A percentile compares a stretch with the other conserved stretches of the same genome.
phyloP scores from a whole-genome alignment of 805 yeast genomes.

The Myxozyma kluyveri region DNA sequence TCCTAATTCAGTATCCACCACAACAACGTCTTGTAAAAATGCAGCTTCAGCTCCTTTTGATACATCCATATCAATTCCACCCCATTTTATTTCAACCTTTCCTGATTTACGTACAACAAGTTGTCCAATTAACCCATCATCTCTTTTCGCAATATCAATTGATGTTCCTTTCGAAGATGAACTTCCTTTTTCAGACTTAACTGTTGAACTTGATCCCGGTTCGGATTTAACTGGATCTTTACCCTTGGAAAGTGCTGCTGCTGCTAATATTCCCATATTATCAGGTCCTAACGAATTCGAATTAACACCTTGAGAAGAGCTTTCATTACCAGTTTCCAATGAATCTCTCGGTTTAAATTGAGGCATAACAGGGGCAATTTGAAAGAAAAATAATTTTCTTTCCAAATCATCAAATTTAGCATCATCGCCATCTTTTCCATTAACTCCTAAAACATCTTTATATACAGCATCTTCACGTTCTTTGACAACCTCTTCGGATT shows the following conservation, averaged over 20 bases:
- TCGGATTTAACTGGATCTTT: conserved; percentile 9
- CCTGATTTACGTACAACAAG: conserved; percentile 82
- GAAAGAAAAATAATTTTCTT: conserved; percentile 43
- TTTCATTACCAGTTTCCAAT: conserved; percentile 4
- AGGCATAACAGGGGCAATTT: conserved; percentile 51
- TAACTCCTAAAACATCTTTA: conserved; percentile 6
- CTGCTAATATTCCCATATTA: background rate
- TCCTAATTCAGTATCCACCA: conserved; percentile 48
- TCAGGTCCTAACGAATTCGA: background rate
- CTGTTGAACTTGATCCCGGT: background rate
- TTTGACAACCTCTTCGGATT: conserved; percentile 11
- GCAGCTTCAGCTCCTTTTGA: conserved; percentile 66
- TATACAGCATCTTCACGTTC: conserved; percentile 14
- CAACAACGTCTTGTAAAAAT: conserved; percentile 70
- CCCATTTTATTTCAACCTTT: conserved; percentile 68
- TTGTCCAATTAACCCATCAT: conserved; percentile 66
- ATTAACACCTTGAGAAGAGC: too few species aligned
- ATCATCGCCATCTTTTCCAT: background rate
- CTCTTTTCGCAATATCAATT: conserved; percentile 1
- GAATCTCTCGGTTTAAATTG: conserved; percentile 32
- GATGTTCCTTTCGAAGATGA: background rate
- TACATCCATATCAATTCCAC: conserved; percentile 66
- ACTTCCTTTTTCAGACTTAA: background rate
- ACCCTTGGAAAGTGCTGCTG: background rate
- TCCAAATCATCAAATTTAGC: conserved; percentile 22